Conservation (phyloP, 495 filamentous ascomycete species). For the Staphylotrichum longicolle region DNA sequence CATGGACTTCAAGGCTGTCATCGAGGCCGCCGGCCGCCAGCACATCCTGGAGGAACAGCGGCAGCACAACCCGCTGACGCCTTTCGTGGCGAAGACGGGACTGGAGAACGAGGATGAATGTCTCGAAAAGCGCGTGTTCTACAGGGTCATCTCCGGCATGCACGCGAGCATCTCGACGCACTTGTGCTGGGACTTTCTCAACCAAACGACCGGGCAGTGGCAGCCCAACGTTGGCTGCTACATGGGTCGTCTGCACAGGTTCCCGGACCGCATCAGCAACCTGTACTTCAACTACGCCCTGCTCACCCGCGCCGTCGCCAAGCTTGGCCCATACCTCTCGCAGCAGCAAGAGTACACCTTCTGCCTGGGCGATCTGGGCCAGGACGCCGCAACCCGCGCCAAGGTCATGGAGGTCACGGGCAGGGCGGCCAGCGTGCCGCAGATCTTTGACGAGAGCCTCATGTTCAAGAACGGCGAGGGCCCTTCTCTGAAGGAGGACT, state of each 20-base stretch:
- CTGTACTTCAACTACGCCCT: slow-evolving; percentile 99
- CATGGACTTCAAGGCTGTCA: slow-evolving; percentile 76
- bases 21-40: slow-evolving; percentile 69
- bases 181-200: slow-evolving; percentile 93
- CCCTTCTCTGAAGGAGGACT: slow-evolving; percentile 87
- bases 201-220: slow-evolving; percentile 93
- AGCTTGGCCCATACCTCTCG: slow-evolving; percentile 77
- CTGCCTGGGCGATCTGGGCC: slow-evolving; percentile 77
- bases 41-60: slow-evolving; percentile 53
- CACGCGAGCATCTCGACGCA: slow-evolving; percentile 95
- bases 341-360: slow-evolving; percentile 69
- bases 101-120: slow-evolving; percentile 85
- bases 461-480: slow-evolving; percentile 83
- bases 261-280: slow-evolving; percentile 92
- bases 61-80: slow-evolving; percentile 48
- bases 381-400: slow-evolving; percentile 74
- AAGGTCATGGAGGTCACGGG: slow-evolving; percentile 73
- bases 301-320: slow-evolving; percentile 82
- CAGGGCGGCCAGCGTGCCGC: slow-evolving; percentile 61
- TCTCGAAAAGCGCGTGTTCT: slow-evolving; percentile 95
- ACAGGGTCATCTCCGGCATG: slow-evolving; percentile 93
- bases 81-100: slow-evolving; percentile 50
- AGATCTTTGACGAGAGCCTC: slow-evolving; percentile 87
- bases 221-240: slow-evolving; percentile 90
- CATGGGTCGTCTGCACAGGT: slow-evolving; percentile 72